These are phyloP conservation scores for Pyrus betulifolia DNA, from an alignment of 306 rosid species.

Conservation along the genomic window DNA sequence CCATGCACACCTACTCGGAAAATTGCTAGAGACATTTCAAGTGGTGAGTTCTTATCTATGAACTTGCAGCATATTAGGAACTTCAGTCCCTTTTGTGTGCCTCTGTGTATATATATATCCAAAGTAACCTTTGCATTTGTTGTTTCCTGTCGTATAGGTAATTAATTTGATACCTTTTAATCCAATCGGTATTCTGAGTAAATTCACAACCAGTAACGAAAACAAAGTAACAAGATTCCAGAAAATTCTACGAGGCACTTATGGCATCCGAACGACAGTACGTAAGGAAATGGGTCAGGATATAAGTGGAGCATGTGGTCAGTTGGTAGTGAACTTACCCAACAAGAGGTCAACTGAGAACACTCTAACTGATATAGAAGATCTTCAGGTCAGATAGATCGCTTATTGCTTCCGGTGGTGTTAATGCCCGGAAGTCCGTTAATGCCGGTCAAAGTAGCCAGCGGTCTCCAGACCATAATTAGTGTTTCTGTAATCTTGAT, in stretches of 20 bases:
- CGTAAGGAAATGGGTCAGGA: conserved; percentile 96
- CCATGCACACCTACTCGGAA: conserved; percentile 83
- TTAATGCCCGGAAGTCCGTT: not conserved
- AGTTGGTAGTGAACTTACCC: conserved; percentile 63
- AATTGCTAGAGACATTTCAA: conserved; percentile 70
- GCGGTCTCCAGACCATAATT: not conserved
- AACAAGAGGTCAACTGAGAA: conserved; percentile 42
- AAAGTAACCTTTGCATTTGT: not conserved
- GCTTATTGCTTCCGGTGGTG: not conserved
- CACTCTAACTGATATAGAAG: conserved; percentile 76
- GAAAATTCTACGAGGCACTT: conserved; percentile 68
- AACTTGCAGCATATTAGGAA: not conserved
- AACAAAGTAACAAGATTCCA: conserved; percentile 65
- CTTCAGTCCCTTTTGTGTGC: not conserved
- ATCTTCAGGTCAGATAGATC: conserved; percentile 39
- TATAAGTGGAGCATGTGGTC: conserved; percentile 98
- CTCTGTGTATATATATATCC: not conserved
- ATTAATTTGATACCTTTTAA: conserved; percentile 95
- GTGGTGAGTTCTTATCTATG: conserved; percentile 52
- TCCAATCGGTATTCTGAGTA: conserved; percentile 78
- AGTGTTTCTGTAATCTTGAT: not conserved
- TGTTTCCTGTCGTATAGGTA: conserved; percentile 49
- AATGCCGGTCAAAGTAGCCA: not conserved
- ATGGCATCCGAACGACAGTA: conserved; percentile 72
- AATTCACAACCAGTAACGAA: conserved; percentile 61